Evolutionary conservation across 1,139 yeast genomes (phyloP).

Genomic region (Candida frijolesensis): DNA sequence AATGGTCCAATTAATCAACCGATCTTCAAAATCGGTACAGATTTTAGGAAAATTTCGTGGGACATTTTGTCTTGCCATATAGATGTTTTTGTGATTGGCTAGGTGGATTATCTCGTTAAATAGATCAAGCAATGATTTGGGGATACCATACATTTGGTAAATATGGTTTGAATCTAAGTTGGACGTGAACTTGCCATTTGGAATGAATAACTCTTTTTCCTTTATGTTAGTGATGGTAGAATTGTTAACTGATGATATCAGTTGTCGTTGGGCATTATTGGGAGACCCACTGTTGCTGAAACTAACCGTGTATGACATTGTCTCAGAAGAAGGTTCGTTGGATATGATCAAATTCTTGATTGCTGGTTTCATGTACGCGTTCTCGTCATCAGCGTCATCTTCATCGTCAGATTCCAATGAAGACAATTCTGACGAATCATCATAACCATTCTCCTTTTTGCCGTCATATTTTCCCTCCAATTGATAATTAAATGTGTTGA

Average conservation of each 20-base stretch:
- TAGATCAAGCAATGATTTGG: slow-evolving; percentile 44
- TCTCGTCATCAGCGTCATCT: slow-evolving; percentile 15
- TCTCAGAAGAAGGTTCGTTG: slow-evolving; percentile 13
- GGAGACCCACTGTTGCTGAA: slow-evolving; percentile 21
- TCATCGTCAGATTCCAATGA: slow-evolving; percentile 18
- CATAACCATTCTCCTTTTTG: slow-evolving; percentile 33
- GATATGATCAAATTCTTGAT: slow-evolving; percentile 21
- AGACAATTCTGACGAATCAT: slow-evolving; percentile 29
- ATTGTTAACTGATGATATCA: slow-evolving; percentile 4
- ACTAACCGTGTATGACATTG: slow-evolving; percentile 28
- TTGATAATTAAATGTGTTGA: slow-evolving; percentile 41
- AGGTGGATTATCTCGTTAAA: slow-evolving; percentile 48
- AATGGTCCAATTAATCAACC: slow-evolving; percentile 46
- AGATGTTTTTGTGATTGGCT: slow-evolving; percentile 55
- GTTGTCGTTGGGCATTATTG: slow-evolving; percentile 9
- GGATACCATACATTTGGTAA: slow-evolving; percentile 52
- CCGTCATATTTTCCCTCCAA: slow-evolving; percentile 33
- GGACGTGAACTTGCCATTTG: slow-evolving; percentile 10
- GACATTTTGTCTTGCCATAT: slow-evolving; percentile 41
- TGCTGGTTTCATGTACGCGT: slow-evolving; percentile 20
- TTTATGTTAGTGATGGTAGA: not conserved
- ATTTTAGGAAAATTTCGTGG: slow-evolving; percentile 59
- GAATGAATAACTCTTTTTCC: slow-evolving; percentile 2
- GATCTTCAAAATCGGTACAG: slow-evolving; percentile 57
- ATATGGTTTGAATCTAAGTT: slow-evolving; percentile 24